Evolutionary conservation across 805 yeast species (phyloP), one percentile per base, ranked within the genome.

Genomic region (Nakazawaea ernobii): DNA sequence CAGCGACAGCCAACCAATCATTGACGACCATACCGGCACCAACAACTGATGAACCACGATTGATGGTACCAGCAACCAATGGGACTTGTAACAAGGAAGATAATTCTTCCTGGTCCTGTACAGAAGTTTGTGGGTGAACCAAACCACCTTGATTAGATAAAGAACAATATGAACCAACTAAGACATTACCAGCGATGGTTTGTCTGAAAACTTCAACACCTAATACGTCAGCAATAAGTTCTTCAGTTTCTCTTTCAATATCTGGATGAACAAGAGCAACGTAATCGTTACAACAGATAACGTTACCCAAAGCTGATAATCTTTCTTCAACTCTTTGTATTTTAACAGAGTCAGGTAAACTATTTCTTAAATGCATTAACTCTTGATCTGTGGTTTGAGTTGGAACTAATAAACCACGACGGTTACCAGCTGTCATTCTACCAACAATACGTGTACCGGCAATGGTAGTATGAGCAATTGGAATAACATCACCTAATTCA

Each of bases 181-280:
- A 77, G 49, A 94, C 97, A 68, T 94, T 92, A 57, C 97, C 97
- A 11, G 99, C 97, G 59, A 94, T 91, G 42, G 99, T 94, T 70
- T 94, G 99, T 73, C 98, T 85, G 79, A 94, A 94, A 40, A 94
- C 99, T 71, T 94, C 99, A 46, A 94, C 99, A 51, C 99, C 99
- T 50, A 94, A 77, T 13, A 91, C 97, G 68, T 94, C 99, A 40
- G 98, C 96, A 63, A 94, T 94, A 58, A 94, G 74, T 73, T 94
- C 99, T 72, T 94, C 99, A 45, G 99, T 94, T 70, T 94, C 99
- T 66, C 99, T 84, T 74, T 94, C 99, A 55, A 94, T 89, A 72
- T 94, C 99, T 44, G 99, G 99, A 69, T 94, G 99, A 46, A 94
- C 99, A 55, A 94, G 78, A 3, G 99, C 99, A 59, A 95, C 99